Base-by-base conservation (phyloP, 805 yeast genomes). In the Candida glaebosa region DNA sequence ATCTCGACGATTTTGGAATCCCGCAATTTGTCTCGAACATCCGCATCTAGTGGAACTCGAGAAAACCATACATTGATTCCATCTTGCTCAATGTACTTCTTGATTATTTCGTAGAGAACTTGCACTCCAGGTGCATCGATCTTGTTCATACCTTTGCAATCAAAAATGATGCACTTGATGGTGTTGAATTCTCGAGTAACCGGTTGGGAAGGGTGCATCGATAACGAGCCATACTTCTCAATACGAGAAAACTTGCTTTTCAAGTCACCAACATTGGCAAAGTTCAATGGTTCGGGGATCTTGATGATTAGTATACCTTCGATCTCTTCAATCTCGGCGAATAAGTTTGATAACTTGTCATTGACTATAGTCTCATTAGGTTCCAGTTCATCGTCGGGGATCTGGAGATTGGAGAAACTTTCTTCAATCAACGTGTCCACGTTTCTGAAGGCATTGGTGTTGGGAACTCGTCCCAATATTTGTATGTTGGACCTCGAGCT, bases 401-500 rank as follows among this genome's bases (percentile, higher is more conserved):
- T n/a, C n/a, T n/a, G n/a, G n/a, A n/a, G n/a, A 16, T 39, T 34
- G 5, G 34, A 32, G 45, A 63, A 63, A 20, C 65, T 55, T 40
- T 64, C 69, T 45, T 64, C 75, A 19, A 71, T 60, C 31, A 74
- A 70, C 31, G 76, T 81, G 58, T 87, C 95, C 0, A 89, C 88
- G 55, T 86, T 85, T 33, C 82, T 69, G 56, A 84, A 86, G 4
- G 71, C 72, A 35, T 72, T 67, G 3, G 55, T 47, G 31, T 53
- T 41, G 5, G 70, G 67, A 17, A 57, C 50, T 42, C 93, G 70
- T 2, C 89, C 87, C 46, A 88, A 66, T 37, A 90, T 85, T 58
- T 88, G 96, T 45, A 89, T 87, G 48, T 95, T 72, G 2, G 96
- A 89, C 42, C 76, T 71, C 0, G 96, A 81, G 1, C 95, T 82